Base-by-base conservation (phyloP, 2,329 filamentous ascomycete genomes). In the Malbranchea zuffiana region DNA sequence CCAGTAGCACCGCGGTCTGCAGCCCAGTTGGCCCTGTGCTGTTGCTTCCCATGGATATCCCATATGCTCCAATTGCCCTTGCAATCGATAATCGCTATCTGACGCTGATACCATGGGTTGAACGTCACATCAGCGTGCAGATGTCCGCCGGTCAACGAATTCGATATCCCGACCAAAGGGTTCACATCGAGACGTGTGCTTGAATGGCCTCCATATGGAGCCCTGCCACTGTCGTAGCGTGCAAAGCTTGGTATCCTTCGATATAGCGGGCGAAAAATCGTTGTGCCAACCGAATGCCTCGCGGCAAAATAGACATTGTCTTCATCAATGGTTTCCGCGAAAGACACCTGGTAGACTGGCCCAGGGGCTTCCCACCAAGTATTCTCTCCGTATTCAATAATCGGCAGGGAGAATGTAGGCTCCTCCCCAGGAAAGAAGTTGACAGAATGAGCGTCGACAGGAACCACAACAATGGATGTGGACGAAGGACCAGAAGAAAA, bases 51-150 rank as follows among this genome's bases (percentile, higher is more conserved):
- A 18, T 54, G 52, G 15, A 68, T 46, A 41, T 60, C 59, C 66
- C 57, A 65, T 25, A 77, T 50, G 36, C 59, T 67, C 75, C 74
- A 79, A 25, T 56, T 57, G 1, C 71, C 72, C 19, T 52, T 46
- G 29, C 63, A 60, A 49, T 78, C 72, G 13, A 77, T 53, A 10
- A 77, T 57, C 2, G 62, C 74, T 40, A 78, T 51, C 47, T 74
- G 69, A n/a, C 63, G 62, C 39, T 68, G 63, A 49, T 72, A 71
- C 60, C 68, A 72, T 3, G 73, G 73, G 47, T 78, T 75, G 53
- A 78, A 78, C 5, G 65, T 52, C 7, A 78, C 61, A 52, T 76
- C 66, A 1, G 66, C 66, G 50, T 75, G 71, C 3, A 65, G 45
- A 19, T 52, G 50, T 1, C 61, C 65, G 7, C 66, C 68, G 2